Base-by-base conservation (phyloP, 208 protist species). In the Pavlovales sp. region DNA sequence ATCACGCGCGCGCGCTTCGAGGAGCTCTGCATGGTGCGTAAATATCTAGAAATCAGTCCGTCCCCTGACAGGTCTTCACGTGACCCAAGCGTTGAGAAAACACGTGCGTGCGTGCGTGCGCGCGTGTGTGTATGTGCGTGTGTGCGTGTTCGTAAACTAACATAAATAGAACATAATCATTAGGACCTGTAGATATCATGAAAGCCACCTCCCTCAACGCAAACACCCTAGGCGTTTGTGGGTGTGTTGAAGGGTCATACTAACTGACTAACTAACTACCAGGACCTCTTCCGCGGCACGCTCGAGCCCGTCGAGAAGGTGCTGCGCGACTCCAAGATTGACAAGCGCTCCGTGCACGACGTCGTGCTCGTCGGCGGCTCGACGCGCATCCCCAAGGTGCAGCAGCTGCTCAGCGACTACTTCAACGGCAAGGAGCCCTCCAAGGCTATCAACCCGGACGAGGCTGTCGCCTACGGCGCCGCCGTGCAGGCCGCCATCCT, bases 401-500 rank as follows among this genome's bases (percentile, higher is more conserved):
- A 92, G 41, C 42, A 92, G 71, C 76, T 94, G 39, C 71, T 94
- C 40, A 79, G 39, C 66, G 90, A 93, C 8, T 94, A 85, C 88
- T 93, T 93, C 90, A 91, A 91, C 57, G 92, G 92, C 40, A 93
- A 93, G 85, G 88, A 93, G 76, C 92, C 88, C 42, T 79, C 30
- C 86, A 40, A 81, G 32, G n/a, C 40, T 11, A 94, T 94, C 88
- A 95, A 96, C 90, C 95, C 95, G 26, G 95, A 96, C 93, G 95
- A 96, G 90, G 94, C 94, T 37, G 94, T 96, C 76, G 95, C 94
- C 32, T 94, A 95, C 81, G 95, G 95, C 80, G 94, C 95, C 34
- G 97, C 98, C 75, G 96, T 99, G 87, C 97, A 99, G 95, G 98
- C 97, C 67, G 95, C 96, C 92, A 96, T 99, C 85, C 95, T 99